Conservation (phyloP, 305 asterid species). For the Solanum chacoense region DNA sequence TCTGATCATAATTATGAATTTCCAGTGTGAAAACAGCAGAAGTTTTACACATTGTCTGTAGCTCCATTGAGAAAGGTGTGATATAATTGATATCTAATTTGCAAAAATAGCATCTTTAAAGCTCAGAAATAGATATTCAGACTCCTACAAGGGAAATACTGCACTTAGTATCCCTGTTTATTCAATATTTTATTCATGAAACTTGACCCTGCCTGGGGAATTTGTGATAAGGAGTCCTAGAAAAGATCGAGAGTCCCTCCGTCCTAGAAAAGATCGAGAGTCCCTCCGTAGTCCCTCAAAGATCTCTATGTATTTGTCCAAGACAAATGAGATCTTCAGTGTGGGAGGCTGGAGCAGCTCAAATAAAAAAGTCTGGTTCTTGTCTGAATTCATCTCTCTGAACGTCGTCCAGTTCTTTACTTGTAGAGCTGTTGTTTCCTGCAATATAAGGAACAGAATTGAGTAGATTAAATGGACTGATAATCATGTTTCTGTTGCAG, state of each 20-base stretch:
- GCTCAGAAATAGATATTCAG: not conserved
- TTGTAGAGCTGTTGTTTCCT: not conserved
- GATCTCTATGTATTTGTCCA: not conserved
- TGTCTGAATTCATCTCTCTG: not conserved
- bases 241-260: not conserved
- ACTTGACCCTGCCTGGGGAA: not conserved
- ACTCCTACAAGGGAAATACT: not conserved
- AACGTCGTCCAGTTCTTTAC: not conserved
- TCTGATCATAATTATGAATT: not conserved
- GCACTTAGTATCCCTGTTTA: not conserved
- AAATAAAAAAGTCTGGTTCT: not conserved
- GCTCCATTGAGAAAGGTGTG: not conserved
- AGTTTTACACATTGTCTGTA: not conserved
- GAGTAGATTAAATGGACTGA: not conserved
- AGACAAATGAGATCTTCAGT: not conserved
- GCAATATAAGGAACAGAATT: not conserved
- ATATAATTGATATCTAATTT: not conserved
- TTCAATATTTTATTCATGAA: not conserved
- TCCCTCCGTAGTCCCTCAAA: not conserved
- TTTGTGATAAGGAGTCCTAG: not conserved
- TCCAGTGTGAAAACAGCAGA: not conserved
- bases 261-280: not conserved
- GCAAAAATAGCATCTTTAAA: not conserved
- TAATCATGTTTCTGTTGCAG: slow-evolving; percentile 27
- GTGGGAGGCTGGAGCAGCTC: not conserved